These are phyloP conservation scores for Exophiala sp. DNA, from an alignment of 2,329 filamentous ascomycete genomes.

Conservation along the genomic window DNA sequence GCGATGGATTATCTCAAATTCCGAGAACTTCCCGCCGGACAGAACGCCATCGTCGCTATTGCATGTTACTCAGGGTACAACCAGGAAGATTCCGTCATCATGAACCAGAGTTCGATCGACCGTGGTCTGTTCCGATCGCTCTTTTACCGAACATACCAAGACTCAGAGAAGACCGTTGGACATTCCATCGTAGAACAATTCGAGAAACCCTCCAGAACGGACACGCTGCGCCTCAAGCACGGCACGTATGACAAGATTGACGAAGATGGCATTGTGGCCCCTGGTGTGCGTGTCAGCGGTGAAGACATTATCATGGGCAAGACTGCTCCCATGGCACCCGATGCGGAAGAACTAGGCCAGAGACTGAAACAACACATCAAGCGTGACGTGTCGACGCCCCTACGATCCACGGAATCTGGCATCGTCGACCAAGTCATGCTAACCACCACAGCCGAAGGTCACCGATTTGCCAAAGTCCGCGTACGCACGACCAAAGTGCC, in stretches of 20 bases:
- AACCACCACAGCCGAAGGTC: constrained; percentile 88
- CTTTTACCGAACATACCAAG: constrained; percentile 96
- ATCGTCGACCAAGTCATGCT: constrained; percentile 91
- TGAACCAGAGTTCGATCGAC: constrained; percentile 99
- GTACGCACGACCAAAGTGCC: constrained; percentile 97
- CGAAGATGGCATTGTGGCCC: constrained; percentile 88
- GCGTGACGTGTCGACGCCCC: constrained; percentile 88
- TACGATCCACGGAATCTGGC: constrained; percentile 92
- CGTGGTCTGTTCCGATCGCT: constrained; percentile 93
- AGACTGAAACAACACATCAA: constrained; percentile 85
- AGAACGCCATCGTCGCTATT: constrained; percentile 98
- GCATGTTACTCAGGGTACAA: constrained; percentile 98
- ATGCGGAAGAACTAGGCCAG: constrained; percentile 89
- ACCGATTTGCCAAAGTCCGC: constrained; percentile 94
- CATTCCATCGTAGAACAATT: constrained; percentile 90
- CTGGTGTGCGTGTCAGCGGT: constrained; percentile 88
- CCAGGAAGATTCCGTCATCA: constrained; percentile 99
- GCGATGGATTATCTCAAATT: constrained; percentile 99
- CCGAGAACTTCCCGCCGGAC: constrained; percentile 89
- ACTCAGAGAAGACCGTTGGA: constrained; percentile 92
- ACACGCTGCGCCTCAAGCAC: constrained; percentile 79
- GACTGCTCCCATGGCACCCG: constrained; percentile 87
- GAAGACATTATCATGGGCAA: constrained; percentile 99
- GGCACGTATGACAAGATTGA: constrained; percentile 97
- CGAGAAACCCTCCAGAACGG: constrained; percentile 83